phyloP scores from a whole-genome alignment of 495 filamentous ascomycete species.

The Pyronema omphalodes region DNA sequence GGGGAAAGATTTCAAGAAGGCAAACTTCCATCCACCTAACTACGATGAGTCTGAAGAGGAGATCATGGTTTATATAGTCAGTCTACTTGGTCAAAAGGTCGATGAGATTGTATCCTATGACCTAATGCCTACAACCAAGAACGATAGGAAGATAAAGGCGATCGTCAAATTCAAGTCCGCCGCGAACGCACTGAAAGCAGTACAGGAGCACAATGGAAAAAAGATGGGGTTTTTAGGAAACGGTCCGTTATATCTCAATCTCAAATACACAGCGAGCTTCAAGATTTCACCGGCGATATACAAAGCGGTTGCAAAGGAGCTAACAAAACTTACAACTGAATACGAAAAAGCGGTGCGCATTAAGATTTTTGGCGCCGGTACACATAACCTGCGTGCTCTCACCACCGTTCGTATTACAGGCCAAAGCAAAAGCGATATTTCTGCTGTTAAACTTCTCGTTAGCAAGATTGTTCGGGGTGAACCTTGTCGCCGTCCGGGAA shows the following conservation, averaged over 20 bases:
- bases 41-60: conserved; percentile 10
- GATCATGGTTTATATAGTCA: conserved; percentile 6
- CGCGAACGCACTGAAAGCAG: conserved; percentile 8
- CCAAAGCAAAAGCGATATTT: conserved; percentile 6
- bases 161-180: conserved; percentile 11
- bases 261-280: conserved; percentile 13
- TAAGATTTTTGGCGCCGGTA: conserved; percentile 7
- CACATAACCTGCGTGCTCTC: not conserved
- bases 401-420: conserved; percentile 12
- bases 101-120: conserved; percentile 11
- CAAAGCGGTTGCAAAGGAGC: conserved; percentile 10
- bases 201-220: conserved; percentile 4
- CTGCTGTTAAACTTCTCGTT: conserved; percentile 8
- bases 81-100: conserved; percentile 7
- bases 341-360: conserved; percentile 4
- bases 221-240: conserved; percentile 6
- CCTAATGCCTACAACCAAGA: conserved; percentile 8
- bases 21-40: conserved; percentile 5
- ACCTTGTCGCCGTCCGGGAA: not conserved
- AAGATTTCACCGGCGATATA: conserved; percentile 7
- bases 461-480: conserved; percentile 12
- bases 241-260: conserved; percentile 5
- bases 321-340: conserved; percentile 4
- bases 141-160: conserved; percentile 4
- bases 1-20: not conserved